Base-by-base conservation (phyloP, 805 yeast species). In the Lachancea meyersii region DNA sequence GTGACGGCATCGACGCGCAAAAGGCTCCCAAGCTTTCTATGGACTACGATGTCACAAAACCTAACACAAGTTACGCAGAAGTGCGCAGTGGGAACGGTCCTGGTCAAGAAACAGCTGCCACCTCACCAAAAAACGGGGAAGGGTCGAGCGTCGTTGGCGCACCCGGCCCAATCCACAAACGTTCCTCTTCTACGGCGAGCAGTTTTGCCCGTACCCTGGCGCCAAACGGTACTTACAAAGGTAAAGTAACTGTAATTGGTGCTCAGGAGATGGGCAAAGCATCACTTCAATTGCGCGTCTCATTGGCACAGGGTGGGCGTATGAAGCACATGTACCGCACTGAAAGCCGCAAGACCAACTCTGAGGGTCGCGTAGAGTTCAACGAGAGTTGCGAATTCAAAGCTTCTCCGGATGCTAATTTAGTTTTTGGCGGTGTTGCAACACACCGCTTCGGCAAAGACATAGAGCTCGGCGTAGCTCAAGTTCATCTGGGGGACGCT, bases 391-490 rank as follows among this genome's bases (percentile, higher is more conserved):
- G 74, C 46, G 70, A 80, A 4, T 84, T 89, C 68, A 79, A 75
- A 54, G 80, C 91, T 4, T 69, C 81, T 4, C 63, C 79, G 4
- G 81, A 75, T 9, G 80, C 81, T 3, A 72, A 68, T 42, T 54
- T 89, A 32, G 66, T 76, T 2, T 76, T 91, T 54, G 70, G 71
- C 31, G 76, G 86, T 21, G 69, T 77, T 32, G 77, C 80, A 26
- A 83, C 77, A 55, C 93, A 85, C 58, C 73, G 78, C 2, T 73
- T 89, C 52, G 88, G 95, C 30, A 80, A 82, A 55, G 81, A 77
- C 51, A 67, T 69, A 21, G 84, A 77, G 44, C 43, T 87, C 31
- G 95, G 83, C 10, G 70, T 70, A 36, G 79, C 78, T 7, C 68
- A 75, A 30, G 53, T 86, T 23, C 62, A 65, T 10, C 64, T 85